Conservation (phyloP, 345 rosid species). For the Syzygium aqueum region DNA sequence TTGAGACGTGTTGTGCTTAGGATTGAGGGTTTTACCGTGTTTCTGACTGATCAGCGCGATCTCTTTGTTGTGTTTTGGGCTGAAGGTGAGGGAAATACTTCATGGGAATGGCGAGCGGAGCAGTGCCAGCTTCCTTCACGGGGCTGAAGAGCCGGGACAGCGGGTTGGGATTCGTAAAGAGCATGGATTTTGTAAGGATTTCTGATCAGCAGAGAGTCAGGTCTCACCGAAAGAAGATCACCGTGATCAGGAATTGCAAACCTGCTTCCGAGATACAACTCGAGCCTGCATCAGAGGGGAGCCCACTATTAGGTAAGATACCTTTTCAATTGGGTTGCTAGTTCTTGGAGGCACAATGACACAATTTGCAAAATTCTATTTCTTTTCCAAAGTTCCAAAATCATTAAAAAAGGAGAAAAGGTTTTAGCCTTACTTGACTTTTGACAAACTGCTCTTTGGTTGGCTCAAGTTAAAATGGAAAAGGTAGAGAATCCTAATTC, state of each 20-base stretch:
- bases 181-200: conserved; percentile 55
- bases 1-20: not conserved
- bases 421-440: not conserved
- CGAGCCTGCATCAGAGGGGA: conserved; percentile 78
- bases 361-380: not conserved
- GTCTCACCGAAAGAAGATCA: conserved; percentile 36
- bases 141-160: conserved; percentile 53
- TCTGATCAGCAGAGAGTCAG: conserved; percentile 45
- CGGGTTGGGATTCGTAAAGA: conserved; percentile 49
- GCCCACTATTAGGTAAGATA: conserved; percentile 70
- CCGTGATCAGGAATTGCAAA: conserved; percentile 54
- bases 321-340: not conserved
- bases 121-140: conserved; percentile 54
- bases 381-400: not conserved
- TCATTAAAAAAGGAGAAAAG: not conserved
- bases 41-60: not conserved
- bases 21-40: not conserved
- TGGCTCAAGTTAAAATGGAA: not conserved
- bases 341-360: not conserved
- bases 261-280: conserved; percentile 56
- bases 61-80: not conserved
- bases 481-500: not conserved
- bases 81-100: conserved; percentile 9
- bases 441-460: not conserved
- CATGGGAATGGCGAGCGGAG: conserved; percentile 62